Base-by-base conservation (phyloP, 208 protist species). In the Endotrypanum monterogeii region DNA sequence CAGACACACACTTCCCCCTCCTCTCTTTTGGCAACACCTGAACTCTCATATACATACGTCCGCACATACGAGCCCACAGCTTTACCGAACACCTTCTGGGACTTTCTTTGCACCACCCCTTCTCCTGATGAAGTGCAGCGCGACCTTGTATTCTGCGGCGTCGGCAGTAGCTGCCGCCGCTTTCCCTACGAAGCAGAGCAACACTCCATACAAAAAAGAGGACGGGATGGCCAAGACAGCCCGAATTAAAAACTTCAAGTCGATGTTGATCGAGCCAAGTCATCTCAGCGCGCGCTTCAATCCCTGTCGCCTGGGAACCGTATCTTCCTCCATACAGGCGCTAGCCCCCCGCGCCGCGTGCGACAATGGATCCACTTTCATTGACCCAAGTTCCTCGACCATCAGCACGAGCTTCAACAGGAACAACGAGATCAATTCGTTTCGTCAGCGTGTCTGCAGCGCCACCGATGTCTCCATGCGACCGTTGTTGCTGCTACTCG, bases 401-500 rank as follows among this genome's bases (percentile, higher is more conserved):
- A 35, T 79, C 32, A 73, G 68, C 41, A 88, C 77, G 14, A 65
- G 76, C 73, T 84, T 96, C 63, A 92, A 91, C 74, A 55, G 77
- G 54, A 86, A 92, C 55, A 62, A 89, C 65, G 30, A 57, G 0
- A 76, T 88, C 37, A 83, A 85, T 39, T 94, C 87, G 3, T 94
- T 94, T 71, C 89, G 92, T 14, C 87, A 76, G 11, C 63, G 76
- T 5, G 77, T 94, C 35, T 85, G 86, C 73, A 54, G 68, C 39
- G 85, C 78, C 54, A 83, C 92, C 23, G 92, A 96, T 63, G 78
- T 96, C 56, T 90, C 90, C 7, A 84, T 93, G 79, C 85, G 90
- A 7, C 89, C 84, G 4, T 55, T 85, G 50, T 61, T 83, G 73
- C 83, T 89, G 73, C 71, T 83, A 35, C 67, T 74, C 55, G 54